Base-by-base conservation (phyloP, 345 rosid genomes). In the Microcos paniculata region DNA sequence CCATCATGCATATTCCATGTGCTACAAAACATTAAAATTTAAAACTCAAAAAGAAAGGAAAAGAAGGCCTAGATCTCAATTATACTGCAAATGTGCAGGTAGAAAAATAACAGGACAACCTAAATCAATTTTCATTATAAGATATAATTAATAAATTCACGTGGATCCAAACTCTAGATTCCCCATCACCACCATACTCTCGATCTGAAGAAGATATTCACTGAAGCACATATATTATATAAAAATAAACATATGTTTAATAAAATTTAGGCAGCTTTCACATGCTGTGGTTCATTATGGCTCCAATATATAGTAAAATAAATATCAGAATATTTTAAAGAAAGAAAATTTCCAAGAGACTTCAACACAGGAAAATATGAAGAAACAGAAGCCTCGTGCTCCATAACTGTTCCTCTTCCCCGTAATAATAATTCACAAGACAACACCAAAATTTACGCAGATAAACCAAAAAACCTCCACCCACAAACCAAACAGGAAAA, bases 151-250 rank as follows among this genome's bases (percentile, higher is more conserved):
- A 21, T 24, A 3, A 43, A 73, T 45, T 4, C 55, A 46, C 8
- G 45, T 62, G 58, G 58, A 69, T 15, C 58, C 66, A 26, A 45
- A 62, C 18, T 58, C 8, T 45, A 46, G 51, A 43, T 43, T 73
- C 46, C 48, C 8, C 24, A 38, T n/a, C 26, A 62, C 58, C 45
- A 35, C 28, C 58, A 12, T 42, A 30, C 18, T 28, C 72, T 74
- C 49, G 61, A 48, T 62, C 70, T 33, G 59, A 43, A 56, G 46
- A 74, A 73, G 31, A 31, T 28, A 48, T 33, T 33, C 46, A 73
- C 61, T 73, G 43, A 73, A 45, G 48, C 56, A 73, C 53, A 61
- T 63, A 62, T 62, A 74, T 61, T 43, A 6, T 61, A 62, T 31
- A 14, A 42, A 62, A 4, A 40, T 8, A 42, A 9, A 7, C 45